phyloP scores from a whole-genome alignment of 208 protist species.

The Trypanosoma vivax region DNA sequence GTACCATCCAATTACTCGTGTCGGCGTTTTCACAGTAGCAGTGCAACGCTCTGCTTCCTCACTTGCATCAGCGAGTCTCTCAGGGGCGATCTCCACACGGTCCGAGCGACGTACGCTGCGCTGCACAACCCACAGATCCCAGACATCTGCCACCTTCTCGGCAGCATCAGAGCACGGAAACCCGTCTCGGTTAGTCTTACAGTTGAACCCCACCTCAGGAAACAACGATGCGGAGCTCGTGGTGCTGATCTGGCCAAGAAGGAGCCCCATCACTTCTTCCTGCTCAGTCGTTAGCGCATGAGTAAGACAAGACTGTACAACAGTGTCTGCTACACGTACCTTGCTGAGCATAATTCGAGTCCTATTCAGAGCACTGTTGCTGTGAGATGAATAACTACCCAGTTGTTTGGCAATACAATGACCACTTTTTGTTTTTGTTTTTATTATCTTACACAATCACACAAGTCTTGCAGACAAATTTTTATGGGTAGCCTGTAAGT shows the following conservation, averaged over 20 bases:
- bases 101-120: conserved; percentile 69
- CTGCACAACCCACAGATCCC: conserved; percentile 38
- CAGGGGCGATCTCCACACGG: conserved; percentile 62
- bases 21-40: conserved; percentile 16
- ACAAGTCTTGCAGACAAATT: too few species aligned
- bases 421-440: too few species aligned
- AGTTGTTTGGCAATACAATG: too few species aligned
- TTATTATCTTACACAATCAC: too few species aligned
- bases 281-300: conserved; percentile 72
- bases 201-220: too few species aligned
- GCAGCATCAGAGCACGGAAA: neutral
- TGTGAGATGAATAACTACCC: too few species aligned
- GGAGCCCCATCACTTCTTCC: conserved; percentile 80
- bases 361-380: too few species aligned
- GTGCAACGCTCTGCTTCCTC: conserved; percentile 54
- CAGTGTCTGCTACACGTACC: conserved; percentile 47
- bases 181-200: too few species aligned
- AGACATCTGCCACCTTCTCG: conserved; percentile 48
- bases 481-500: too few species aligned
- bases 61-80: conserved; percentile 40
- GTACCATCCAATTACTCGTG: conserved; percentile 81
- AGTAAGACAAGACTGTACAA: conserved; percentile 50
- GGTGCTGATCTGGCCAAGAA: conserved; percentile 40
- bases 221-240: neutral
- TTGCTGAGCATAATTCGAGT: conserved; percentile 20